phyloP scores from a whole-genome alignment of 441 rosid species.

The Gossypium schwendimanii region DNA sequence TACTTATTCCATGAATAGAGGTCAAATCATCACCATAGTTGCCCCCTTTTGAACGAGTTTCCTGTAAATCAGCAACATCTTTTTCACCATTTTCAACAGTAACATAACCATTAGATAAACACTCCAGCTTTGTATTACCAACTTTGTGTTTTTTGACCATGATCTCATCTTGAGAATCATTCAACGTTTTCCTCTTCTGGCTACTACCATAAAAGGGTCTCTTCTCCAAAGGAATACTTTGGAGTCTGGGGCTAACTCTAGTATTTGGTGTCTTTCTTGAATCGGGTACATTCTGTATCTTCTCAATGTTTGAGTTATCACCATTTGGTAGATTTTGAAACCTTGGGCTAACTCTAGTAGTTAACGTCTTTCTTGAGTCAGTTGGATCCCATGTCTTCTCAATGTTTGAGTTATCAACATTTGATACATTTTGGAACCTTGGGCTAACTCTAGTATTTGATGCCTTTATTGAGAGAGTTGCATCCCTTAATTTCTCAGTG shows the following conservation, averaged over 20 bases:
- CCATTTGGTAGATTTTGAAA: not conserved
- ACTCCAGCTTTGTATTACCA: not conserved
- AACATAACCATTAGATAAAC: not conserved
- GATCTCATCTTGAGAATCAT: slow-evolving; percentile 2
- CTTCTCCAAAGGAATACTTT: slow-evolving; percentile 14
- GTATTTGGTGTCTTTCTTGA: not conserved
- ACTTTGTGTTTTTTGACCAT: slow-evolving; percentile 9
- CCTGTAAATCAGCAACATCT: not conserved
- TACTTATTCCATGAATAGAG: not conserved
- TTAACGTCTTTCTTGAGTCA: not conserved
- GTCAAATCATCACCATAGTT: not conserved
- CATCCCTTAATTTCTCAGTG: not conserved
- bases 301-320: not conserved
- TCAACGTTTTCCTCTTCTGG: slow-evolving; percentile 1
- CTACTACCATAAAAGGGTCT: slow-evolving; percentile 12
- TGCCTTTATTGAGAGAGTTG: too few species aligned
- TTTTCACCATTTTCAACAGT: not conserved
- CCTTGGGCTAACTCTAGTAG: slow-evolving; percentile 19
- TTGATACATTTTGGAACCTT: not conserved
- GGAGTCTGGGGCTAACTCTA: slow-evolving; percentile 16
- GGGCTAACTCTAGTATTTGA: not conserved
- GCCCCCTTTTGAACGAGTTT: not conserved
- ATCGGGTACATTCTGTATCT: not conserved
- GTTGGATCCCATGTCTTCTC: not conserved
- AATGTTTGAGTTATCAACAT: not conserved